A percentile compares a stretch with the other conserved stretches of the same genome.
These are phyloP conservation scores for Tritrichomonas musculus DNA, from an alignment of 208 protist genomes.

Conservation along the genomic window DNA sequence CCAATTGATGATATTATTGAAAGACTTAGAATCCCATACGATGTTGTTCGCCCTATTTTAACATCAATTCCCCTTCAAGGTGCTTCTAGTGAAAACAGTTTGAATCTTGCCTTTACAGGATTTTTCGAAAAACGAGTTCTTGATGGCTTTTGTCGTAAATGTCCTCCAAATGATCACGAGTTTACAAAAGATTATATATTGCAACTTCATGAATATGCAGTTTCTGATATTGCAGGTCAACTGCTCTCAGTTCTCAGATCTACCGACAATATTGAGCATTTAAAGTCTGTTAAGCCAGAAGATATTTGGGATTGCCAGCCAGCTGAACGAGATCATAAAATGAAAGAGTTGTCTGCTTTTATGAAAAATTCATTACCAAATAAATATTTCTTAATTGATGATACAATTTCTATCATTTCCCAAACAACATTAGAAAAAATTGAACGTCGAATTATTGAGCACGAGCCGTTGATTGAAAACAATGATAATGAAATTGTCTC, in stretches of 20 bases:
- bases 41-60: not conserved
- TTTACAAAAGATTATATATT: not conserved
- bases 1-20: not conserved
- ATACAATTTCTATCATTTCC: not conserved
- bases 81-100: not conserved
- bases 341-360: too few relatives aligned
- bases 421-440: not conserved
- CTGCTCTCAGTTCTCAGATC: not conserved
- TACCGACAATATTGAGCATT: not conserved
- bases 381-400: not conserved
- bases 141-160: not conserved
- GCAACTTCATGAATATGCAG: not conserved
- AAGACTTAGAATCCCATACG: not conserved
- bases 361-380: not conserved
- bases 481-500: not conserved
- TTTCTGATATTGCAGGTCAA: not conserved
- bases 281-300: not conserved
- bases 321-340: not conserved
- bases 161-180: not conserved
- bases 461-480: not conserved
- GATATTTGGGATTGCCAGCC: not conserved
- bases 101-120: not conserved
- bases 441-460: not conserved
- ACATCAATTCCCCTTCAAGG: not conserved
- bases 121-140: not conserved